Base-by-base conservation (phyloP, 2,329 filamentous ascomycete genomes). In the Pyrenophora graminea region DNA sequence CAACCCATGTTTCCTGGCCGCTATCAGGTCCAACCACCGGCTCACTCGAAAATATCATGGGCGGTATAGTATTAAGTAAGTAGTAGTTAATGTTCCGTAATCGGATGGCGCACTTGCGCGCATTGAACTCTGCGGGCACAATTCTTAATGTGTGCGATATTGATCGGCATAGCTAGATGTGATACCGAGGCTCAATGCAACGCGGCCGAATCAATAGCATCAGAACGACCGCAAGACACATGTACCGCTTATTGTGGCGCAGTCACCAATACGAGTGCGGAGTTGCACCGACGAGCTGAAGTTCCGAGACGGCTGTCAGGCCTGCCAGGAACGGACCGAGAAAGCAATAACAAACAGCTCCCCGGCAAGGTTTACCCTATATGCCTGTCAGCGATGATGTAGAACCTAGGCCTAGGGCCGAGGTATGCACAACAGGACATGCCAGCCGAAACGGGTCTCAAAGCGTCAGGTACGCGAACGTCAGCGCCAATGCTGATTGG, bases 351-450 rank as follows among this genome's bases (percentile, higher is more conserved):
- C 39, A 47, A 37, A 23, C 45, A 45, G 33, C 43, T 39, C 32
- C 32, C 33, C 12, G 39, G 39, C 53, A 59, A 33, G 49, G 39
- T 39, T 51, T 34, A 33, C 30, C 39, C 41, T 30, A 45, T 30
- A 53, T 51, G 53, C 58, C 44, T 56, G 55, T 44, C 49, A 15
- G 34, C 46, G 27, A 15, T 59, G 58, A 59, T 40, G 56, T 13
- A 2, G 27, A 30, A 12, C 27, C 58, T 53, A 25, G 32, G 33
- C 38, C 38, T 45, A 25, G 34, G 18, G 15, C 48, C 44, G 55
- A 55, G 45, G 51, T 52, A 56, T 48, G 42, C 31, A 54, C 32
- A 33, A 10, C 38, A 51, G 21, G 33, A 37, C 30, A 27, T 8
- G 45, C 17, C 48, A 39, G 45, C 19, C 45, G 32, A 30, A 30